A percentile compares a stretch with the other conserved stretches of the same genome.
Evolutionary conservation across 2,329 filamentous ascomycete species (phyloP).

Genomic region (Aspergillus piperis): DNA sequence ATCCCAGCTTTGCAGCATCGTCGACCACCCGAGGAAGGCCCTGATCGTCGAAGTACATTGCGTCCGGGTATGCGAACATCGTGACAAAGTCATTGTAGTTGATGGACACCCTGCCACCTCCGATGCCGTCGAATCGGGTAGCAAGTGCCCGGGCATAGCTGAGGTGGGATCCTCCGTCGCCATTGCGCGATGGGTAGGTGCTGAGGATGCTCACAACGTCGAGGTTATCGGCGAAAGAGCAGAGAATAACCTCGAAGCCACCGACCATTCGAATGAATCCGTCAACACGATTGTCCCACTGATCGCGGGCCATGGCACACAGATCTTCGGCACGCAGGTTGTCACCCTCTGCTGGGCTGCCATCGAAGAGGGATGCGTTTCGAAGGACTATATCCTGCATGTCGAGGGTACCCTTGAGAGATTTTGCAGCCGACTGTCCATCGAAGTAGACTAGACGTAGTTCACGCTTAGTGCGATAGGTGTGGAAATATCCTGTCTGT

Average conservation of each 20-base stretch:
- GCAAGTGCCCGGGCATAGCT: neutral
- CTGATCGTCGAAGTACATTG: neutral
- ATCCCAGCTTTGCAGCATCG: neutral
- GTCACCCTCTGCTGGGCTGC: neutral
- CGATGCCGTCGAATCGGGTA: neutral
- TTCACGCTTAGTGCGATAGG: neutral
- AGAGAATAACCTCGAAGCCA: neutral
- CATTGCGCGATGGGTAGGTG: neutral
- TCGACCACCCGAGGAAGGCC: neutral
- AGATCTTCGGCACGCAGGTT: neutral
- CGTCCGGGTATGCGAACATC: neutral
- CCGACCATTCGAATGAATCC: slow-evolving; percentile 1
- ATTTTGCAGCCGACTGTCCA: neutral
- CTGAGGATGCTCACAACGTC: neutral
- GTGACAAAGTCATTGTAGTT: neutral
- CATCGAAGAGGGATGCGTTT: neutral
- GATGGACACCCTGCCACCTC: neutral
- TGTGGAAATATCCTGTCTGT: neutral
- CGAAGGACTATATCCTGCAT: neutral
- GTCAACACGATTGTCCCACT: neutral
- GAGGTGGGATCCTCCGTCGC: neutral
- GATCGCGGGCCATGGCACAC: neutral
- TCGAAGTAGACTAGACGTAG: neutral
- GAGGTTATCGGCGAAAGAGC: neutral
- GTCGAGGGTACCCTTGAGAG: neutral